Conservation (phyloP, 345 rosid genomes). For the Xanthoceras sorbifolium region DNA sequence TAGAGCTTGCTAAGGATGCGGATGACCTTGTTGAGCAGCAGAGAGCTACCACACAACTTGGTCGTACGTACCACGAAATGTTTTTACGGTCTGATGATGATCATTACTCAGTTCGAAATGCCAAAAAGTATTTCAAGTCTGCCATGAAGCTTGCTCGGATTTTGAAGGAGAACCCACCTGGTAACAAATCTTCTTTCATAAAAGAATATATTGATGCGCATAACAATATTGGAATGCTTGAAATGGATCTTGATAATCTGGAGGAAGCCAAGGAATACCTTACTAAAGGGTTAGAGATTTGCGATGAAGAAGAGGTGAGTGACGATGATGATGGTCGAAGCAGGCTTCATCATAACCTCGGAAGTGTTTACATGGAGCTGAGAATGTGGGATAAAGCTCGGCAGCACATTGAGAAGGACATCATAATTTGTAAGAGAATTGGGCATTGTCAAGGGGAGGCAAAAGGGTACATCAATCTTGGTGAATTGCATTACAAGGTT, state of each 20-base stretch:
- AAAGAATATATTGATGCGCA: slow-evolving; percentile 90
- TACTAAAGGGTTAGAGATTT: slow-evolving; percentile 65
- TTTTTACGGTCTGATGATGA: slow-evolving; percentile 64
- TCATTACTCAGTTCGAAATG: slow-evolving; percentile 62
- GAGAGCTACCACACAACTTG: slow-evolving; percentile 87
- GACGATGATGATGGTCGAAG: slow-evolving; percentile 75
- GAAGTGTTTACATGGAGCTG: slow-evolving; percentile 64
- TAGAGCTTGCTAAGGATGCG: slow-evolving; percentile 79
- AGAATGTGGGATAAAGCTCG: slow-evolving; percentile 78
- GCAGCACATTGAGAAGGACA: slow-evolving; percentile 77
- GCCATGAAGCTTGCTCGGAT: slow-evolving; percentile 73
- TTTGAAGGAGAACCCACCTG: slow-evolving; percentile 68
- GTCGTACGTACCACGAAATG: slow-evolving; percentile 86
- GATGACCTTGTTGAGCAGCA: slow-evolving; percentile 85
- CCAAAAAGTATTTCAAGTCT: slow-evolving; percentile 79
- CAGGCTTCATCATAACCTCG: slow-evolving; percentile 94
- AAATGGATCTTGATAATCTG: slow-evolving; percentile 82
- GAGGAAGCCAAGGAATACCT: slow-evolving; percentile 62
- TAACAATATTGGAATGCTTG: slow-evolving; percentile 92
- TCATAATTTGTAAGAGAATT: slow-evolving; percentile 70
- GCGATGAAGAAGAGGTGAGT: slow-evolving; percentile 84
- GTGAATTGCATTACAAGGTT: slow-evolving; percentile 70
- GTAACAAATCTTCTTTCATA: slow-evolving; percentile 56
- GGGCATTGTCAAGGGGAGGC: slow-evolving; percentile 88
- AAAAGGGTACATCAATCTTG: slow-evolving; percentile 93